phyloP scores from a whole-genome alignment of 139 green algal genomes.

The Chlorella vulgaris region DNA sequence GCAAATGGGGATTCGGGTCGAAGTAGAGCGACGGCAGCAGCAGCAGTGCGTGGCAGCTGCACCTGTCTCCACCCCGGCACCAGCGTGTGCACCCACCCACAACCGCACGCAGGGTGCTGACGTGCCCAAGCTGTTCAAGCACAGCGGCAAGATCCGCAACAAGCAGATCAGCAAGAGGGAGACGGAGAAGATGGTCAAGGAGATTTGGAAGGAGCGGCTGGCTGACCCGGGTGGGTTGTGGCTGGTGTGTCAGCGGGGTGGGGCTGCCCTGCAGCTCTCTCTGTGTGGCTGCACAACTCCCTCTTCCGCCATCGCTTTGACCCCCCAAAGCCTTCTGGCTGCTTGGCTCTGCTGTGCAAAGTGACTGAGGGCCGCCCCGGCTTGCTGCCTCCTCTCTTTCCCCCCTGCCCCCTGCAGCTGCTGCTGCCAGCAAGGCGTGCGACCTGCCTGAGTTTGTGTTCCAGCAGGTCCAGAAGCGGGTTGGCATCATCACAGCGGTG shows the following conservation, averaged over 20 bases:
- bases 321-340: too few species aligned
- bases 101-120: conserved; percentile 21
- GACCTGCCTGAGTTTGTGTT: conserved; percentile 62
- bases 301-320: too few species aligned
- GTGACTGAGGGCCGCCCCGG: too few species aligned
- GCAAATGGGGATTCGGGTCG: too few species aligned
- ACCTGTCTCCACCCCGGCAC: too few species aligned
- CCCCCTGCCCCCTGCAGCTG: neutral
- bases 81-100: too few species aligned
- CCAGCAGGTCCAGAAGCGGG: conserved; percentile 53
- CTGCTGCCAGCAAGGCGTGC: conserved; percentile 17
- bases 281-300: neutral
- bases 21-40: too few species aligned
- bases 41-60: too few species aligned
- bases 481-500: conserved; percentile 56
- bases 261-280: neutral
- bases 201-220: conserved; percentile 59
- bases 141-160: conserved; percentile 55
- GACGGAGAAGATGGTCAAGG: conserved; percentile 68
- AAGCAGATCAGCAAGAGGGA: conserved; percentile 61
- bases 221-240: conserved; percentile 24
- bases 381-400: neutral
- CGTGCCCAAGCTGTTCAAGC: conserved; percentile 54
- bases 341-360: too few species aligned
- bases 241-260: neutral